Percentiles rank a stretch among this genome's conserved stretches.
phyloP scores from a whole-genome alignment of 2,329 filamentous ascomycete species.

The Aspergillus persii region DNA sequence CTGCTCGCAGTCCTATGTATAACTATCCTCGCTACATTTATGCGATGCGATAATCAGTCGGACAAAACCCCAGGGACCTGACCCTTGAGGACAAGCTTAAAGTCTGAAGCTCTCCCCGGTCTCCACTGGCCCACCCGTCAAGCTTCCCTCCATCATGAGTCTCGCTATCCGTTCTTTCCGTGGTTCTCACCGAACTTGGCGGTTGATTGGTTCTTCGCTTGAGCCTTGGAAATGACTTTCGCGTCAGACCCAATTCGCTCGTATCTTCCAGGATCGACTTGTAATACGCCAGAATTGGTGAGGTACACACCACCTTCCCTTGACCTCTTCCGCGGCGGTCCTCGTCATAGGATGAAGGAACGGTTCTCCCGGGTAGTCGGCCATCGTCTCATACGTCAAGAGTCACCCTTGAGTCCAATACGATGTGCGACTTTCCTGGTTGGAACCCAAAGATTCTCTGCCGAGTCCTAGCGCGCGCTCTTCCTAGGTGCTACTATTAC shows the following conservation, averaged over 20 bases:
- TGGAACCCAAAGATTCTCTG: background rate
- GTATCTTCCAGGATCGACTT: background rate
- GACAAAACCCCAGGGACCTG: background rate
- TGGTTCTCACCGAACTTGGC: conserved; percentile 8
- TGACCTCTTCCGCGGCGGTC: background rate
- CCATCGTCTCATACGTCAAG: conserved; percentile 24
- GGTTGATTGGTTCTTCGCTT: conserved; percentile 8
- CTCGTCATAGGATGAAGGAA: conserved; percentile 7
- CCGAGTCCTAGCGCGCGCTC: background rate
- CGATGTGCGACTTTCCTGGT: background rate
- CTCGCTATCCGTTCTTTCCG: background rate
- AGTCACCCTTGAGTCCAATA: conserved; percentile 1
- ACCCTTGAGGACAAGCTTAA: background rate
- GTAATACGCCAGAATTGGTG: conserved; percentile 3
- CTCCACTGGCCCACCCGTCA: background rate
- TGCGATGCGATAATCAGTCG: background rate
- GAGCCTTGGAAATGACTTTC: conserved; percentile 14
- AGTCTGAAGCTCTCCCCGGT: background rate
- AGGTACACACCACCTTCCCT: conserved; percentile 2
- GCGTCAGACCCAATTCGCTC: conserved; percentile 13
- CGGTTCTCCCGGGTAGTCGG: conserved; percentile 10
- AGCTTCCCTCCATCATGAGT: background rate
- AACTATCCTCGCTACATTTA: background rate
- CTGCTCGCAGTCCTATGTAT: background rate
- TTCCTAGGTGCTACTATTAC: background rate